phyloP scores from a whole-genome alignment of 768 basidiomycete genomes.

The Rhodosporidiobolus odoratus region DNA sequence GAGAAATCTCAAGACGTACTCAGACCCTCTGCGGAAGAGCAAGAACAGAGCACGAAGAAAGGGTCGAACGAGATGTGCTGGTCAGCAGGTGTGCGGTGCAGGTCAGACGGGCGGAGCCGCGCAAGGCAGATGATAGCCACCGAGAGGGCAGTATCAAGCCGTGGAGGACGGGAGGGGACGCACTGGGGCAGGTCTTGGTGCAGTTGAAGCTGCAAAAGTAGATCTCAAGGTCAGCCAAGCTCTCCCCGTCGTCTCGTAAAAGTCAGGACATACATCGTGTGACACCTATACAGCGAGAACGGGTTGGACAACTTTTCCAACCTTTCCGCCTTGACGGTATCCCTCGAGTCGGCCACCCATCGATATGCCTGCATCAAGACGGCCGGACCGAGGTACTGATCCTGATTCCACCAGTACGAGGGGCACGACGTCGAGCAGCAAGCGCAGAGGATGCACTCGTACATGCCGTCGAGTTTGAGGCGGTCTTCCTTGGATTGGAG shows the following conservation, averaged over 20 bases:
- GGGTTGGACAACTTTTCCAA: conserved; percentile 93
- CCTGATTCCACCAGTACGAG: conserved; percentile 79
- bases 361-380: conserved; percentile 66
- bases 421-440: conserved; percentile 98
- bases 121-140: no score
- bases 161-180: no score
- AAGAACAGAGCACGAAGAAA: no score
- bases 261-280: conserved; percentile 54
- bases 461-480: conserved; percentile 91
- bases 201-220: conserved; percentile 75
- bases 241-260: background rate
- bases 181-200: conserved; percentile 91
- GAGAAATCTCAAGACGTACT: no score
- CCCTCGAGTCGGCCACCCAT: conserved; percentile 96
- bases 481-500: conserved; percentile 86
- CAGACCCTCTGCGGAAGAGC: no score
- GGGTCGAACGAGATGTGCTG: no score
- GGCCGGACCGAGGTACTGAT: conserved; percentile 94
- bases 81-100: no score
- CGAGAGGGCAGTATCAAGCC: no score
- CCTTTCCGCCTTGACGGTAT: conserved; percentile 68
- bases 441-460: conserved; percentile 75
- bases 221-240: background rate
- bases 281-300: conserved; percentile 93
- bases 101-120: no score